Evolutionary conservation across 306 rosid species (phyloP), one percentile per base, ranked within the genome.

Genomic region (Castanospermum australe): DNA sequence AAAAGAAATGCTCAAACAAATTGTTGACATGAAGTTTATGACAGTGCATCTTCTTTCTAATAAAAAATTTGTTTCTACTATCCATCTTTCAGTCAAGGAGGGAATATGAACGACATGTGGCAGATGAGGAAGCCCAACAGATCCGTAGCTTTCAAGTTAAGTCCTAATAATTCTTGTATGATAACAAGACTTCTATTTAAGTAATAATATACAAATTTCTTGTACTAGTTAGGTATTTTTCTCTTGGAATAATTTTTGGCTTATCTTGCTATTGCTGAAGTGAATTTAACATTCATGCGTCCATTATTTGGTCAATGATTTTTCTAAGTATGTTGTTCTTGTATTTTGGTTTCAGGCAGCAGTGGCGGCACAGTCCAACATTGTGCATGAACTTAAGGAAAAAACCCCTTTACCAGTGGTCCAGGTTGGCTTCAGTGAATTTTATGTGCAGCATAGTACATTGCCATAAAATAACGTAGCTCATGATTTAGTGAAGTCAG

Each of bases 51-150:
- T 73, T 72, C 45, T 79, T 47, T 69, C 74, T 78, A 67, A 74
- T 50, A 33, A 20, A 18, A 32, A 45, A 32, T 5, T 50, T 51
- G n/a, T 75, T 15, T 67, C 45, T 38, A 55, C 67, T 62, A 42
- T 66, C 50, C 47, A 22, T 36, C 45, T 69, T 81, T 74, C 83
- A 92, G 97, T 67, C 99, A 5, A 92, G 84, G 89, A 91, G 82
- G 87, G 94, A 95, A 65, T 92, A 91, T 52, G 99, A 94, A 45
- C 85, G 47, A 28, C 90, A 89, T 73, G 79, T 95, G 78, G 99
- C 90, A 70, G 84, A 92, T 30, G 96, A 89, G 60, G 97, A 95
- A 60, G 92, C 90, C 71, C 83, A 85, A 65, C 91, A 92, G 56
- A 79, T 95, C 44, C 92, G 69, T 15, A 85, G 84, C 79, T 95